Evolutionary conservation across 2,329 filamentous ascomycete genomes (phyloP).

Genomic region (Exophiala xenobiotica): DNA sequence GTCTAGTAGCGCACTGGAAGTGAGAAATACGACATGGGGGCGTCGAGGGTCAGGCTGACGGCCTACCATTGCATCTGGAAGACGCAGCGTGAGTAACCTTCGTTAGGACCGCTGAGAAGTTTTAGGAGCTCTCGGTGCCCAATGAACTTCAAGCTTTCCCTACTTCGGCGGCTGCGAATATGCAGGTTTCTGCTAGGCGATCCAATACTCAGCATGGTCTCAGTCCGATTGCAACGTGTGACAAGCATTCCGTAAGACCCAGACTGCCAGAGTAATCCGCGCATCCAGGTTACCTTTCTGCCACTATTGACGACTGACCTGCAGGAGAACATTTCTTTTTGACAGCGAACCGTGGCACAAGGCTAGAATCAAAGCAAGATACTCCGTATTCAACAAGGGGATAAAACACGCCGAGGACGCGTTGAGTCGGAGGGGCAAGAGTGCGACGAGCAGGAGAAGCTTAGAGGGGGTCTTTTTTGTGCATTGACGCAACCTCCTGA

Average conservation of each 20-base stretch:
- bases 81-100: conserved; percentile 18
- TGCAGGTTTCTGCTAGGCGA: conserved; percentile 1
- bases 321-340: neutral
- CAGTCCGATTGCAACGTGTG: conserved; percentile 19
- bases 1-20: neutral
- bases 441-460: neutral
- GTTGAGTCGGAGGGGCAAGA: neutral
- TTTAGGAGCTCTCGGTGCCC: neutral
- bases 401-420: neutral
- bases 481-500: conserved; percentile 14
- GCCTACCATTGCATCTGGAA: conserved; percentile 7
- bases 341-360: neutral
- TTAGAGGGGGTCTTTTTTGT: neutral
- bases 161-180: conserved; percentile 2
- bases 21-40: conserved; percentile 1
- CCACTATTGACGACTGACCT: neutral
- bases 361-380: too few species aligned
- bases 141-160: conserved; percentile 3
- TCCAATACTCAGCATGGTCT: conserved; percentile 1
- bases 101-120: conserved; percentile 11
- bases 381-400: too few species aligned
- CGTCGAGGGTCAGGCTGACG: conserved; percentile 1
- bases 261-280: conserved; percentile 17
- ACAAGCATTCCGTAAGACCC: conserved; percentile 16
- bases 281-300: conserved; percentile 11